Percentiles rank a stretch among this genome's conserved stretches.
Conservation (phyloP, 345 rosid species). For the Eucalyptus lansdowneana region DNA sequence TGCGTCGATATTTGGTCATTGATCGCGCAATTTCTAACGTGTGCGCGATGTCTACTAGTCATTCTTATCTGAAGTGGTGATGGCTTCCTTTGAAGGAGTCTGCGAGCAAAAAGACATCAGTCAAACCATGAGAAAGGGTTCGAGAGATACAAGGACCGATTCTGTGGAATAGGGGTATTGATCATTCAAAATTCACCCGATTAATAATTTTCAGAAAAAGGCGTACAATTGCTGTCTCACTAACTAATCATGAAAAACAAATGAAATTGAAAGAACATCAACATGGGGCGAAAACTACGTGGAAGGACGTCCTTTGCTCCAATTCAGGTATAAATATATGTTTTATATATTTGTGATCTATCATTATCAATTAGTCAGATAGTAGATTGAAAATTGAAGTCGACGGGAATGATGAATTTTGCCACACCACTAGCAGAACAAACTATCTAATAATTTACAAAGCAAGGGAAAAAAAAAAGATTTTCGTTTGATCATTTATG, state of each 20-base stretch:
- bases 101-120: background rate
- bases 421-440: background rate
- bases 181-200: background rate
- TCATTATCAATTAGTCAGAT: background rate
- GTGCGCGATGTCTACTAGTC: background rate
- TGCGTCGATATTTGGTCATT: background rate
- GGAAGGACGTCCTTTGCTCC: background rate
- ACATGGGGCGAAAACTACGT: background rate
- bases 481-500: background rate
- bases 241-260: background rate
- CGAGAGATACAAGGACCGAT: background rate
- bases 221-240: background rate
- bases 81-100: background rate
- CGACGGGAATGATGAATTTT: background rate
- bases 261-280: background rate
- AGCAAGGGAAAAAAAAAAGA: rapidly evolving
- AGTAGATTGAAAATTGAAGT: background rate
- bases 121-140: background rate
- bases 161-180: background rate
- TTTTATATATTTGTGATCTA: background rate
- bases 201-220: background rate
- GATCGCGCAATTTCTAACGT: background rate
- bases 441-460: background rate
- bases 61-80: background rate
- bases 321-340: too few relatives aligned